Conservation (phyloP, 768 basidiomycete genomes). For the Leccinum sublutescens region DNA sequence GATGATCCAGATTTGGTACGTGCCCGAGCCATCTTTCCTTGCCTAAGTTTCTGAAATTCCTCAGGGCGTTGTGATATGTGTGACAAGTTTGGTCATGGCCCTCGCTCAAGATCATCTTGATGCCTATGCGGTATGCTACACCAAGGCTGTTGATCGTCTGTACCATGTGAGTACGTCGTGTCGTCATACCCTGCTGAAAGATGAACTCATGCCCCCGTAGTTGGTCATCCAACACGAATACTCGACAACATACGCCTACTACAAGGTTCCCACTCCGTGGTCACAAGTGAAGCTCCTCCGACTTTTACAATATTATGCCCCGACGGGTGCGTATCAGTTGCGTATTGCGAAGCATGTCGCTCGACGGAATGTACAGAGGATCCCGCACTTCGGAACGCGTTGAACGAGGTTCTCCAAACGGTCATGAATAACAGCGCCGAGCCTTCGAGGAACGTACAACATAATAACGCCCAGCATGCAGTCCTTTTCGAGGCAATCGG, state of each 20-base stretch:
- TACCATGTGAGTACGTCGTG: constrained; percentile 54
- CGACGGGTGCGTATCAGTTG: constrained; percentile 63
- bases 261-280: constrained; percentile 98
- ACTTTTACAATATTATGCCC: constrained; percentile 92
- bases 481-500: constrained; percentile 98
- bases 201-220: constrained; percentile 39
- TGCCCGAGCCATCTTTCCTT: constrained; percentile 3
- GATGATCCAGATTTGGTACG: constrained; percentile 84
- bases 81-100: constrained; percentile 90
- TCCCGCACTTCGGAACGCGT: constrained; percentile 66
- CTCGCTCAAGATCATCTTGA: constrained; percentile 93
- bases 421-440: constrained; percentile 92
- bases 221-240: constrained; percentile 91
- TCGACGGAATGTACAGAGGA: constrained; percentile 59
- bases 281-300: constrained; percentile 94
- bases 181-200: constrained; percentile 1
- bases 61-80: constrained; percentile 92
- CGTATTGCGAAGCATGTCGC: constrained; percentile 1
- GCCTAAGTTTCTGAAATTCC: constrained; percentile 1
- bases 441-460: constrained; percentile 91
- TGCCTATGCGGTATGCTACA: constrained; percentile 88
- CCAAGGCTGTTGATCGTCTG: constrained; percentile 89
- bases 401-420: constrained; percentile 83
- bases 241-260: constrained; percentile 88
- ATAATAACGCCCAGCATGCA: constrained; percentile 97